Conservation (phyloP, 2,329 filamentous ascomycete species). For the Fusarium metavorans region DNA sequence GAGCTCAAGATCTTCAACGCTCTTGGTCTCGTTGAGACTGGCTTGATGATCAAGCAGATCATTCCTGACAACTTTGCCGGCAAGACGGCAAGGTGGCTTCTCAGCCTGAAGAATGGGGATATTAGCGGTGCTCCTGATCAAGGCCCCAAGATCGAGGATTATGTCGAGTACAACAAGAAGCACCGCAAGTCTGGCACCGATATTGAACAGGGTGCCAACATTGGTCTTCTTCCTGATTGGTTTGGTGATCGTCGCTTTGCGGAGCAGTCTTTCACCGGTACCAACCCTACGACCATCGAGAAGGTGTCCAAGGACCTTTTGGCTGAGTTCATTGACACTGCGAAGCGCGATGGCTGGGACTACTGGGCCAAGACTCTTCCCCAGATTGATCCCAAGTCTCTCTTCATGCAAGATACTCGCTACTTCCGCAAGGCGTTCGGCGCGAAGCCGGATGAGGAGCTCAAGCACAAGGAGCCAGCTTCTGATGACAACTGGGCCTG, state of each 20-base stretch:
- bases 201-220: slow-evolving; percentile 49
- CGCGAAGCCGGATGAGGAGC: slow-evolving; percentile 39
- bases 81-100: slow-evolving; percentile 47
- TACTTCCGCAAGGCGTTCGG: slow-evolving; percentile 56
- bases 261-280: slow-evolving; percentile 58
- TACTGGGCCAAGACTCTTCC: slow-evolving; percentile 48
- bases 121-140: slow-evolving; percentile 45
- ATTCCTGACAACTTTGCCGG: slow-evolving; percentile 48
- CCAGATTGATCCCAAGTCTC: slow-evolving; percentile 44
- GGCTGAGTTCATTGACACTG: slow-evolving; percentile 51
- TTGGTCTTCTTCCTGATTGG: slow-evolving; percentile 55
- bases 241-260: slow-evolving; percentile 58
- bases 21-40: slow-evolving; percentile 47
- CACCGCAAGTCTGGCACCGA: slow-evolving; percentile 51
- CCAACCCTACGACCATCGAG: slow-evolving; percentile 60
- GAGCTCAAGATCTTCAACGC: slow-evolving; percentile 48
- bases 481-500: slow-evolving; percentile 51
- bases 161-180: slow-evolving; percentile 49
- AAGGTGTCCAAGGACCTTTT: slow-evolving; percentile 50
- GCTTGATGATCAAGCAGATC: slow-evolving; percentile 48
- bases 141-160: slow-evolving; percentile 48
- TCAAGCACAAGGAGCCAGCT: slow-evolving; percentile 45
- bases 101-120: slow-evolving; percentile 39
- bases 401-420: slow-evolving; percentile 59
- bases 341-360: slow-evolving; percentile 48